These are phyloP conservation scores for Coleophoma crateriformis DNA, from an alignment of 2,329 filamentous ascomycete genomes.

Conservation along the genomic window DNA sequence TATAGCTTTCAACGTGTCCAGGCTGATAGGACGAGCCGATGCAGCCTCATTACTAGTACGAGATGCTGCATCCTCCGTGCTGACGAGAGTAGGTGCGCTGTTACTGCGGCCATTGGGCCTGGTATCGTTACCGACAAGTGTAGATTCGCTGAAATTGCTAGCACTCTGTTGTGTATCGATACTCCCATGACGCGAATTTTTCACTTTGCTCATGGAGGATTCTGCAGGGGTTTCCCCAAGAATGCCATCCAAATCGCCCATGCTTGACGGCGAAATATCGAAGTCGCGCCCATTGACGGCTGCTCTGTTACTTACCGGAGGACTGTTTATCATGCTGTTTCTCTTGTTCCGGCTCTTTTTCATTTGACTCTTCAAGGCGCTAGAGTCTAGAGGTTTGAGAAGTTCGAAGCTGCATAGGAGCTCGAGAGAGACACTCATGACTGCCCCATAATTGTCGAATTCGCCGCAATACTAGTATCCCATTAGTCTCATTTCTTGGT, in stretches of 20 bases:
- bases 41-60: neutral
- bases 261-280: too few relatives aligned
- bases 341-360: slow-evolving; percentile 96
- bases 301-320: slow-evolving; percentile 42
- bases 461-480: slow-evolving; percentile 78
- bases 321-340: slow-evolving; percentile 93
- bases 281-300: neutral
- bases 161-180: neutral
- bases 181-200: too few relatives aligned
- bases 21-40: neutral
- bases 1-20: neutral
- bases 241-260: too few relatives aligned
- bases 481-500: neutral
- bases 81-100: neutral
- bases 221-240: too few relatives aligned
- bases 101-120: neutral
- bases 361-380: slow-evolving; percentile 95
- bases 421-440: slow-evolving; percentile 95
- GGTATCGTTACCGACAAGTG: neutral
- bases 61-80: neutral
- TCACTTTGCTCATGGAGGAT: neutral
- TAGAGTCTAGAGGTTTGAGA: slow-evolving; percentile 92
- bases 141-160: neutral
- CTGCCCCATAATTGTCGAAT: slow-evolving; percentile 98
- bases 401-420: slow-evolving; percentile 95